These are phyloP conservation scores for Pseudogymnoascus sp. DNA, from an alignment of 2,329 filamentous ascomycete species.

Conservation along the genomic window DNA sequence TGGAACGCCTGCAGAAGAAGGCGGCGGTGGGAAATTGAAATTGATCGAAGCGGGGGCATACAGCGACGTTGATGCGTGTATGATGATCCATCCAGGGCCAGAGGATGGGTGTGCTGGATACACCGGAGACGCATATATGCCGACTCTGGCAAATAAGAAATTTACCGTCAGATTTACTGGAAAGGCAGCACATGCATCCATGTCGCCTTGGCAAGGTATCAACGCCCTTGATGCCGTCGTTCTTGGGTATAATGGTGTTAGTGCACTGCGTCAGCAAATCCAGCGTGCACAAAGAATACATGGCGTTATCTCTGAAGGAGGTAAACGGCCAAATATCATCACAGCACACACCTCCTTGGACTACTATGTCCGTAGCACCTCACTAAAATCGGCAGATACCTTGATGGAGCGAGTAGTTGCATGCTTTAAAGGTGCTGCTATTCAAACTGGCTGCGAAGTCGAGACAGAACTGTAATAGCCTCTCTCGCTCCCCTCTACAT, in stretches of 20 bases:
- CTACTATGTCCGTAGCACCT: background rate
- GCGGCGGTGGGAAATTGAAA: constrained; percentile 34
- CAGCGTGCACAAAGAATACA: constrained; percentile 28
- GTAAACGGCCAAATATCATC: constrained; percentile 34
- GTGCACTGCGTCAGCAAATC: constrained; percentile 28
- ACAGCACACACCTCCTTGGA: constrained; percentile 15
- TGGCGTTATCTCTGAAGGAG: constrained; percentile 34
- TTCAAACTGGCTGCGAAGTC: constrained; percentile 11
- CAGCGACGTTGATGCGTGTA: constrained; percentile 28
- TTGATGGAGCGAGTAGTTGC: constrained; percentile 8
- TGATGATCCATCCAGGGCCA: constrained; percentile 34
- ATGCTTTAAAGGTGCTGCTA: constrained; percentile 13
- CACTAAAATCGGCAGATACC: background rate
- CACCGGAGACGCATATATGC: constrained; percentile 37
- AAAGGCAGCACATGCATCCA: constrained; percentile 32
- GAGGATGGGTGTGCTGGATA: constrained; percentile 36
- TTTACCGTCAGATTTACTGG: constrained; percentile 23
- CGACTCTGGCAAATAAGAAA: constrained; percentile 11
- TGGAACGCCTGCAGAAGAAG: constrained; percentile 25
- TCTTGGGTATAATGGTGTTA: constrained; percentile 30
- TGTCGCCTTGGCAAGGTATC: constrained; percentile 32
- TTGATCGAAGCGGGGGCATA: constrained; percentile 39
- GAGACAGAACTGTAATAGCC: constrained; percentile 5
- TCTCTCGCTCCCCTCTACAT: background rate
- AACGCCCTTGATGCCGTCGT: constrained; percentile 35